Base-by-base conservation (phyloP, 768 basidiomycete genomes). In the Amanita polypyramis region DNA sequence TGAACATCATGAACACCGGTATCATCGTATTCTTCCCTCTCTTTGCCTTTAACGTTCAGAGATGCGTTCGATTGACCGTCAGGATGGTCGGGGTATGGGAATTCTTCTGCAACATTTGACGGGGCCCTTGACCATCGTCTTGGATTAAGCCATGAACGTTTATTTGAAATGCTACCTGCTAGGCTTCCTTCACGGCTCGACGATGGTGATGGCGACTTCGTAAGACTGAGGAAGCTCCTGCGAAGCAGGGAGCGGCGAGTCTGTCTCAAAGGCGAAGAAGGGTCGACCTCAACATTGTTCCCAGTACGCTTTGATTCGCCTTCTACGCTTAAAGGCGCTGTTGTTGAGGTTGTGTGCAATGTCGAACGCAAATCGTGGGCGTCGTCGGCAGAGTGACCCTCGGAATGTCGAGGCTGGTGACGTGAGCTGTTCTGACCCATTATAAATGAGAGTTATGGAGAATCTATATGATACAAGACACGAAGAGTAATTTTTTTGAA, bases 41-140 rank as follows among this genome's bases (percentile, higher is more conserved):
- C 62, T 54, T 65, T 67, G 49, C 65, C 67, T 55, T 70, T 70
- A 27, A 51, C 27, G 47, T 44, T 46, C 45, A 15, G 21, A 40
- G 33, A 43, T 43, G 29, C 19, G 20, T 45, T 43, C 36, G 34
- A 17, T 27, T 20, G 37, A 15, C 34, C 17, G 34, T 47, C 41
- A 20, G 15, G 5, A 21, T 42, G 39, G 47, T 17, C 4, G 51
- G 41, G 33, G 43, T 49, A 5, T 29, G 25, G 12, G 41, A 17
- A 29, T 21, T 38, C 19, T 23, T 58, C 55, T 14, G 50, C 43
- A 34, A 52, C 55, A 10, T 55, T 50, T 12, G 51, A 53, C 29
- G 49, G 61, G 12, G 61, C 52, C 50, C 58, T 65, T 5, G 66
- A 66, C 55, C 66, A 64, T 43, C 68, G 55, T 37, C 55, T 60